Evolutionary conservation across 768 basidiomycete genomes (phyloP).

Genomic region (Cystoderma amianthinum): DNA sequence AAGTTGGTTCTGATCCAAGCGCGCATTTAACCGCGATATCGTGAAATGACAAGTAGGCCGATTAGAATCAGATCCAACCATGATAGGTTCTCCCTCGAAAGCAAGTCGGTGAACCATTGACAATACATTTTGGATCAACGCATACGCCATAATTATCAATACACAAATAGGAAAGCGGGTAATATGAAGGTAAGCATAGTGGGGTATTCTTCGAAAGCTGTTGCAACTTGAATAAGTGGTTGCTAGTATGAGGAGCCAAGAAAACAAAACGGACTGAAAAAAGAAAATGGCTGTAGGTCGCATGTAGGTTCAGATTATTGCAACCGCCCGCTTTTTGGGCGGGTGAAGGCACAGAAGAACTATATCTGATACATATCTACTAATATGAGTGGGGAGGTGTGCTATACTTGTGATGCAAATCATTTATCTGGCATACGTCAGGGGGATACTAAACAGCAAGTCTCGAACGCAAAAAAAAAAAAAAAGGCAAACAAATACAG

Average conservation of each 20-base stretch:
- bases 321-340: background rate
- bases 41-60: too few species aligned
- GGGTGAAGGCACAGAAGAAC: conserved; percentile 5
- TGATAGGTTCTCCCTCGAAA: too few species aligned
- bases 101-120: too few species aligned
- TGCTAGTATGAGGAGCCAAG: too few species aligned
- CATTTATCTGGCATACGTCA: too few species aligned
- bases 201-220: too few species aligned
- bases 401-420: conserved; percentile 1
- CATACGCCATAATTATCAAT: background rate
- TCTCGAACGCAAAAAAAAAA: conserved; percentile 3
- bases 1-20: too few species aligned
- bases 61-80: too few species aligned
- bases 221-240: too few species aligned
- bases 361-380: conserved; percentile 26
- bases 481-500: background rate
- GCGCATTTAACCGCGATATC: too few species aligned
- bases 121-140: too few species aligned
- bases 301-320: background rate
- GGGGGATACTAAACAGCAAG: too few species aligned
- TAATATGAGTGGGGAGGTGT: conserved; percentile 2
- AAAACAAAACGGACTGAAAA: background rate
- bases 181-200: background rate
- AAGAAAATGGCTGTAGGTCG: background rate
- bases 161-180: background rate